Evolutionary conservation across 768 basidiomycete species (phyloP).

Genomic region (Crepidotus variabilis): DNA sequence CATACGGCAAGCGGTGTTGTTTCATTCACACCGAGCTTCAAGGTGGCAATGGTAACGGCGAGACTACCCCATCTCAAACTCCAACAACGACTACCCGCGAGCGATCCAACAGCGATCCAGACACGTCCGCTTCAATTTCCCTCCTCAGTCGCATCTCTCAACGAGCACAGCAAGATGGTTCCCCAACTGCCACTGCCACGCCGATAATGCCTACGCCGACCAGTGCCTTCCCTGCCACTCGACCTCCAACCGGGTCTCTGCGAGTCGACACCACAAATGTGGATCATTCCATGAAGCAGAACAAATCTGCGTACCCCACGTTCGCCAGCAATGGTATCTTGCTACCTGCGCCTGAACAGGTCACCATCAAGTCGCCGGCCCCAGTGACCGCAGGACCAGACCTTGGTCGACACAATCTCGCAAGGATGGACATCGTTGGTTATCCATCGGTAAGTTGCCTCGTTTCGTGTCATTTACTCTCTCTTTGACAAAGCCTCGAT

Average conservation of each 20-base stretch:
- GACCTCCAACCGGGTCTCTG: constrained; percentile 67
- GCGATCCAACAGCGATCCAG: constrained; percentile 82
- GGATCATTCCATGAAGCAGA: constrained; percentile 61
- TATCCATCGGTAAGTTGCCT: constrained; percentile 55
- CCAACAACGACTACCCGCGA: constrained; percentile 48
- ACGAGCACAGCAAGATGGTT: constrained; percentile 53
- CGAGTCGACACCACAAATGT: constrained; percentile 72
- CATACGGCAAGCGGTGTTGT: constrained; percentile 89
- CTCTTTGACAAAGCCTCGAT: constrained; percentile 1
- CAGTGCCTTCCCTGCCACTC: constrained; percentile 47
- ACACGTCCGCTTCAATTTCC: constrained; percentile 63
- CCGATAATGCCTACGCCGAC: constrained; percentile 47
- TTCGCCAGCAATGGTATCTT: constrained; percentile 60
- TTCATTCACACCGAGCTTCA: constrained; percentile 85
- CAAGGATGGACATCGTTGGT: constrained; percentile 70
- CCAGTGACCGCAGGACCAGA: constrained; percentile 86
- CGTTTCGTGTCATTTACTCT: constrained; percentile 1
- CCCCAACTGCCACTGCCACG: constrained; percentile 38
- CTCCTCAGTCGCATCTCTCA: constrained; percentile 70
- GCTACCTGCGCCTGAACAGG: constrained; percentile 54
- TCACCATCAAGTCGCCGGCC: constrained; percentile 64
- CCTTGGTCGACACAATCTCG: constrained; percentile 71
- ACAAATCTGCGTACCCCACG: constrained; percentile 83
- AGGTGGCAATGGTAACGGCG: constrained; percentile 2
- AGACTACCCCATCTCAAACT: constrained; percentile 43